Base-by-base conservation (phyloP, 1,284 basidiomycete genomes). In the Grifola frondosa region DNA sequence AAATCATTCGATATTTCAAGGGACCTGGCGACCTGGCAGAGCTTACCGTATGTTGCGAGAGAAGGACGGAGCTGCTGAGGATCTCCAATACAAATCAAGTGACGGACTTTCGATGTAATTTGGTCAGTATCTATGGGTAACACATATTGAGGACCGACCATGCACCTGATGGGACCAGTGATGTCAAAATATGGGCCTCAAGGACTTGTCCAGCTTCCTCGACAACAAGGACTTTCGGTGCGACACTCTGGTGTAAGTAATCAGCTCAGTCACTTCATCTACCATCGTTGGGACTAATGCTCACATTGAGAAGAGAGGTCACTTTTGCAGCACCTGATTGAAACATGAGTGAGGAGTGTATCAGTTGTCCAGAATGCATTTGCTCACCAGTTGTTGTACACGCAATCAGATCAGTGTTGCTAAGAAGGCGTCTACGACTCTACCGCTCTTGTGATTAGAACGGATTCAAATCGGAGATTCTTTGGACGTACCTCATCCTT, bases 181-280 rank as follows among this genome's bases (percentile, higher is more conserved):
- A 75, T 0, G 75, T 75, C 0, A 88, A 57, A 9, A 86, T 70
- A 53, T 89, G 86, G 0, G 85, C 79, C 62, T 89, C 87, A n/a
- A 89, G 70, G 0, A 89, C 84, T 64, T 89, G 86, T 0, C 87
- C 87, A 0, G 87, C 86, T 59, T 89, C 87, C 23, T 59, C 52
- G 0, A 60, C 52, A 40, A 58, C 46, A 2, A 58, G 23, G 0
- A 67, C 77, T 30, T 70, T 44, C 2, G 65, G 65, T 4, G 36
- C 50, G 16, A 67, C 51, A 41, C 60, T 40, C 58, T 86, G 44
- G 2, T 25, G 15, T 11, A 6, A 28, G 12, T 13, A 35, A 44
- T 25, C 12, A n/a, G n/a, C n/a, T n/a, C n/a, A n/a, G n/a, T n/a
- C n/a, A n/a, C n/a, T n/a, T n/a, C n/a, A n/a, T n/a, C n/a, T n/a